phyloP scores from a whole-genome alignment of 345 rosid species.

The Balakata baccata region DNA sequence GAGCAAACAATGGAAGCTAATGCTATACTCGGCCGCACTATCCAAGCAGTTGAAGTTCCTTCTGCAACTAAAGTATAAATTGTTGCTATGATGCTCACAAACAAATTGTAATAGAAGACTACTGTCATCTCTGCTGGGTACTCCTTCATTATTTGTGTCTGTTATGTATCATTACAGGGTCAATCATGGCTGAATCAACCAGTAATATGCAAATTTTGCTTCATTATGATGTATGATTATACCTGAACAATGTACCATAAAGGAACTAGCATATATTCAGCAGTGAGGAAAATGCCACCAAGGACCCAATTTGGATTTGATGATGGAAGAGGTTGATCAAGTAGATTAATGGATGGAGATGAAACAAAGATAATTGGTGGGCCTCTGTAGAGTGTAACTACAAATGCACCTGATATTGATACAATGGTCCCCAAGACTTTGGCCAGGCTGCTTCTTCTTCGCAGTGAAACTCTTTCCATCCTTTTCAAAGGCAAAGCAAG shows the following conservation, averaged over 20 bases:
- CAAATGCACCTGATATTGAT: conserved; percentile 73
- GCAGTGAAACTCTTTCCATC: conserved; percentile 65
- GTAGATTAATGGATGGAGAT: conserved; percentile 29
- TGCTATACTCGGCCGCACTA: conserved; percentile 48
- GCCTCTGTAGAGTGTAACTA: conserved; percentile 70
- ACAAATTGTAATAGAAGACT: conserved; percentile 69
- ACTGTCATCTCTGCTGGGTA: conserved; percentile 84
- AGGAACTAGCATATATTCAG: conserved; percentile 62
- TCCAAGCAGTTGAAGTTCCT: conserved; percentile 61
- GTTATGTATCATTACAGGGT: conserved; percentile 11
- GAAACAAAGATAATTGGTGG: conserved; percentile 45
- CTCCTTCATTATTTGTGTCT: conserved; percentile 81
- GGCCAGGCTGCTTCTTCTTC: conserved; percentile 65
- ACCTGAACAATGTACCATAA: conserved; percentile 95
- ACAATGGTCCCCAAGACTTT: conserved; percentile 73
- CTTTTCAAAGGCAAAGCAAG: conserved; percentile 27
- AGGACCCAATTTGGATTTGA: conserved; percentile 56
- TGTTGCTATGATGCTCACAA: conserved; percentile 58
- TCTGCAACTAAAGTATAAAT: conserved; percentile 49
- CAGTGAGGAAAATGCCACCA: conserved; percentile 68
- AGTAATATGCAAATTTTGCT: no score
- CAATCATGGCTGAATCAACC: no score
- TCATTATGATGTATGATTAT: not conserved
- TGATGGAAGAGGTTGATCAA: conserved; percentile 33
- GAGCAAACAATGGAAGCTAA: conserved; percentile 70